Evolutionary conservation across 73 alveolate species (phyloP), one percentile per base, ranked within the genome.

Genomic region (Paramecium sexaurelia): DNA sequence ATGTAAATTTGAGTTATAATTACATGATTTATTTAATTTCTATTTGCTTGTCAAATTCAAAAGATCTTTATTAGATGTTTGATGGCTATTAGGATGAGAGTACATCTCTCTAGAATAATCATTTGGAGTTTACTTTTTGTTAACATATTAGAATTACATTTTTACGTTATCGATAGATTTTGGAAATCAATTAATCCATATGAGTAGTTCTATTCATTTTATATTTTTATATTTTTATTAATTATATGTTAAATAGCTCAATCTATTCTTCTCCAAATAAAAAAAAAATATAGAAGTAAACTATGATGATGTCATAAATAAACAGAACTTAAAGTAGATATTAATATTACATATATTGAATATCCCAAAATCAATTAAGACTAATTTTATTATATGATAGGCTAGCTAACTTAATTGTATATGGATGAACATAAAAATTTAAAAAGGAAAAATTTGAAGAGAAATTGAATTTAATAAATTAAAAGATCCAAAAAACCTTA

Each of bases 161-260:
- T 39, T 78, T 78, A 41, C 90, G 68, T 78, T 78, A 22, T 17
- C 90, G 35, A 13, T 78, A 43, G 35, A 78, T 78, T 43, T 78
- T 78, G 26, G 35, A 24, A 22, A 78, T 41, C 29, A 78, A 19
- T 22, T 41, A 45, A 45, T 78, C 90, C 90, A 78, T 78, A 43
- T 78, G 90, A 78, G 90, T 73, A 33, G 75, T 43, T 78, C 73
- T 78, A 40, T 78, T 78, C 73, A 78, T 78, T 78, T 73, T 73
- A 29, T 45, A n/a, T 73, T 73, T 29, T 73, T 73, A 35, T 51
- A 39, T 73, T 36, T 67, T 78, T 39, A 41, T 45, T 78, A 41
- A 41, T 78, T 78, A 78, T n/a, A 78, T 78, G 90, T 45, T 78
- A 24, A 24, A 45, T 15, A 78, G 45, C 36, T 41, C 73, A 37